Base-by-base conservation (phyloP, 208 protist species). In the Lotmaria passim region DNA sequence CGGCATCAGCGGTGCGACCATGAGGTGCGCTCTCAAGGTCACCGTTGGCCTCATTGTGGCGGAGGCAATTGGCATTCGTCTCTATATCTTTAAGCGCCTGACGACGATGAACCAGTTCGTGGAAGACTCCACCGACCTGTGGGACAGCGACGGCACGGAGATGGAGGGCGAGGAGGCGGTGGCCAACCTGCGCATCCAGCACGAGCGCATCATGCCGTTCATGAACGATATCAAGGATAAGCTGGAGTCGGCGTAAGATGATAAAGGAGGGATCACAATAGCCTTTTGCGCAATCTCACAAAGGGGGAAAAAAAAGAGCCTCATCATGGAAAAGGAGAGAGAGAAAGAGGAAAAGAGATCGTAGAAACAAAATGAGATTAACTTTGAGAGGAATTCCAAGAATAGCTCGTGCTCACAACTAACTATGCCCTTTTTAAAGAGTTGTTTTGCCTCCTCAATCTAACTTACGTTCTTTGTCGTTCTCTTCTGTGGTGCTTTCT, bases 181-280 rank as follows among this genome's bases (percentile, higher is more conserved):
- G 24, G 90, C 90, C 44, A 93, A 95, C 79, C 79, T 93, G 33
- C 80, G 81, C 59, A 92, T 95, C 70, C 87, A 95, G 79, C 86
- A 88, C 61, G 90, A 93, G 77, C 87, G 90, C 69, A 95, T 95
- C 58, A 93, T 93, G 90, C 90, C 90, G 7, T 95, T 95, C 64
- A 93, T 95, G 86, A 86, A 93, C 69, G 86, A 91, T 47, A 86
- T 93, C 65, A 78, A 89, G 73, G 80, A 88, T 43, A 93, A 89
- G 78, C 69, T 89, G 52, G 80, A 82, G 36, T 83, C 80, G 26
- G 43, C 39, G 58, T 55, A 69, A 82, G 59, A 66, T 14, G 19
- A 7, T n/a, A 14, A 3, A 53, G 17, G 48, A 26, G 55, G 34
- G 19, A 10, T 11, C 5, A 7, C 7, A 23, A 53, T 3, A 31